phyloP scores from a whole-genome alignment of 352 stramenopile genomes.

The Thalassiosira mediterranea region DNA sequence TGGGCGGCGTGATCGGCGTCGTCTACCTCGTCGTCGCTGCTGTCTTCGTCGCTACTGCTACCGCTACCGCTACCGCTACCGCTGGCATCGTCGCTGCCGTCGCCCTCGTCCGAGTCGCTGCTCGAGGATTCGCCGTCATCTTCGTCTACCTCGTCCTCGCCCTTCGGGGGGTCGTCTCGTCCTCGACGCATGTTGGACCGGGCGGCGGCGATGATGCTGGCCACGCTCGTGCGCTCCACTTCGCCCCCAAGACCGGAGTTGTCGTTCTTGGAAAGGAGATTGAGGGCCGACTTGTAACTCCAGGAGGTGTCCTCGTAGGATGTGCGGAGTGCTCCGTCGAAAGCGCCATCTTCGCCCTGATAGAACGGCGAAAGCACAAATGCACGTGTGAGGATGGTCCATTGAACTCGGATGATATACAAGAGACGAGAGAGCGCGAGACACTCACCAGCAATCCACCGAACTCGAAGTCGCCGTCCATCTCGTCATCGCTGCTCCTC shows the following conservation, averaged over 20 bases:
- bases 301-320: slow-evolving; percentile 44
- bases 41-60: slow-evolving; percentile 32
- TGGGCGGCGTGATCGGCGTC: slow-evolving; percentile 32
- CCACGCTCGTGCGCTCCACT: slow-evolving; percentile 69
- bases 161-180: background rate
- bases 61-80: slow-evolving; percentile 14
- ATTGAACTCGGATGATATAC: no score
- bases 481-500: slow-evolving; percentile 54
- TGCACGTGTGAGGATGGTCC: no score
- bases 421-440: no score
- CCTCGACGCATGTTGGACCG: slow-evolving; percentile 61
- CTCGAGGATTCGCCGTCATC: slow-evolving; percentile 31
- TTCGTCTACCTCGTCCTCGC: slow-evolving; percentile 21
- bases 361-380: no score
- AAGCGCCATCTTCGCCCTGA: slow-evolving; percentile 75
- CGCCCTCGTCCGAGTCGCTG: slow-evolving; percentile 16
- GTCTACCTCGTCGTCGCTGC: slow-evolving; percentile 48
- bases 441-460: slow-evolving; percentile 73
- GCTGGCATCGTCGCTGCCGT: slow-evolving; percentile 24
- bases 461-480: slow-evolving; percentile 78
- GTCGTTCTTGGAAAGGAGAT: slow-evolving; percentile 67
- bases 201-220: slow-evolving; percentile 77
- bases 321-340: slow-evolving; percentile 21
- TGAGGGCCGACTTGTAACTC: slow-evolving; percentile 80
- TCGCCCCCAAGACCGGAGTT: slow-evolving; percentile 14